Conservation (phyloP, 2,329 filamentous ascomycete species). For the Aspergillus phoenicis region DNA sequence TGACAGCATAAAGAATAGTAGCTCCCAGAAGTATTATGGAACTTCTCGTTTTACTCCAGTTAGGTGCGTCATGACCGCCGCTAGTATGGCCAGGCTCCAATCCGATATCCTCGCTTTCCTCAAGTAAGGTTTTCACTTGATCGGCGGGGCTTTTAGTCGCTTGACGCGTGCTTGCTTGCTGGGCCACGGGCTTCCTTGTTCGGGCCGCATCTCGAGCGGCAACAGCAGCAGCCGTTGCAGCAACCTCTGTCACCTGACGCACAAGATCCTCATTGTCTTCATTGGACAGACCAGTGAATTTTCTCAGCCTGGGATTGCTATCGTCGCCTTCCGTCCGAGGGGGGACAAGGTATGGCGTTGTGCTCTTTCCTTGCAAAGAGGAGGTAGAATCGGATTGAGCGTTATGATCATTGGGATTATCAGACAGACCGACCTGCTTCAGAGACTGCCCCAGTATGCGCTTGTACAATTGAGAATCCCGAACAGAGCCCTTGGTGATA, state of each 20-base stretch:
- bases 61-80: conserved; percentile 94
- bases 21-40: conserved; percentile 84
- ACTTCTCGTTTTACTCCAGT: conserved; percentile 93
- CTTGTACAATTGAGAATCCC: conserved; percentile 88
- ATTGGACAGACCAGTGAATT: conserved; percentile 70
- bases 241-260: conserved; percentile 89
- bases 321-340: conserved; percentile 61
- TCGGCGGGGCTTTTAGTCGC: conserved; percentile 42
- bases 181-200: conserved; percentile 53
- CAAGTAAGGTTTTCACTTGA: conserved; percentile 38
- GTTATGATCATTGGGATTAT: conserved; percentile 49
- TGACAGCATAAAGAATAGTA: conserved; percentile 90
- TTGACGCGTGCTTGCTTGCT: conserved; percentile 34
- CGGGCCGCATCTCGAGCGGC: conserved; percentile 75
- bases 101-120: conserved; percentile 53
- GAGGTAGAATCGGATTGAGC: conserved; percentile 32
- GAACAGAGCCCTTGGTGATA: conserved; percentile 67
- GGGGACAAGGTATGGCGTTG: conserved; percentile 73
- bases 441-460: conserved; percentile 89
- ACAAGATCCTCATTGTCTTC: conserved; percentile 80
- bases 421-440: conserved; percentile 74
- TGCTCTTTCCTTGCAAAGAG: conserved; percentile 25
- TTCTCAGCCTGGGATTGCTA: conserved; percentile 27
- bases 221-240: conserved; percentile 84
- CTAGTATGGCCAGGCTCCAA: conserved; percentile 49